Evolutionary conservation across 208 protist species (phyloP), one percentile per base, ranked within the genome.

Genomic region (Phytomonas sp.): DNA sequence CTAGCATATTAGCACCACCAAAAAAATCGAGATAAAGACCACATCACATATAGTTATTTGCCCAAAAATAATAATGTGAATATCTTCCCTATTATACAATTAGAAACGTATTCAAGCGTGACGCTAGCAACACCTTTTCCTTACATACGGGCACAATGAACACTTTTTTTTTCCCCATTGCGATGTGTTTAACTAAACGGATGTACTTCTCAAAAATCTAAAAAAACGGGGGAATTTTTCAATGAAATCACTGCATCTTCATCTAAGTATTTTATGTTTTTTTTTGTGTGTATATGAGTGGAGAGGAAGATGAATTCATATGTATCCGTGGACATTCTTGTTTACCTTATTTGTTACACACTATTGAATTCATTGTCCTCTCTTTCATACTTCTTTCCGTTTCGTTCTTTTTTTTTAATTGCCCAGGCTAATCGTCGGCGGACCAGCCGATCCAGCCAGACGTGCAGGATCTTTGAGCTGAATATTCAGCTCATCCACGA

Each of bases 401-500:
- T 4, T 42, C 36, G 67, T 45, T 59, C 29, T 42, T 32, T 59
- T 12, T 4, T 19, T 34, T 61, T 7, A 60, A 16, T 70, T 66
- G 32, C 60, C 60, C 26, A 82, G 30, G 45, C 76, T 72, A 33
- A 86, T 73, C 59, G 65, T 71, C 14, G 72, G 68, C 36, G 74
- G 66, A 10, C 70, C 68, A 6, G 40, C 45, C 31, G 69, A 19
- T 29, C 77, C 80, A 4, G 63, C 69, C 45, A 76, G 61, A 29
- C 75, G 79, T 12, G 79, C 73, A 1, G 81, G 85, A 49, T 91
- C 81, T 72, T 94, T 91, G 56, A 94, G 70, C 33, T 88, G 63
- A 29, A 91, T 37, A 69, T 96, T 96, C 32, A 87, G 82, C 52
- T 96, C 92, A 34, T 96, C 92, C 29, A 93, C 78, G 45, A 94